Percentiles rank a stretch among this genome's conserved stretches.
Conservation (phyloP, 2,329 filamentous ascomycete species). For the Aspergillus ustus region DNA sequence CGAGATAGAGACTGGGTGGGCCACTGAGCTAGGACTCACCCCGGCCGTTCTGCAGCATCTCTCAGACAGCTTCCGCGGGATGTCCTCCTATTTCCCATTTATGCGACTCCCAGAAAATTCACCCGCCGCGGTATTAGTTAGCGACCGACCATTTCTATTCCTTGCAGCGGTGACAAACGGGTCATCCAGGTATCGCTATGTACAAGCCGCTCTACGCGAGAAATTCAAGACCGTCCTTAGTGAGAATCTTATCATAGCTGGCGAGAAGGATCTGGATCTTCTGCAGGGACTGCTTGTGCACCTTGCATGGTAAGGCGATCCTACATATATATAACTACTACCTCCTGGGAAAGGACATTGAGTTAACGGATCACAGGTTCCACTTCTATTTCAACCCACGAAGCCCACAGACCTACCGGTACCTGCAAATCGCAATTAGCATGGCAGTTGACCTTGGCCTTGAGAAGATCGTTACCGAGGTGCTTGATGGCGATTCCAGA, state of each 20-base stretch:
- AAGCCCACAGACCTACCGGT: constrained; percentile 8
- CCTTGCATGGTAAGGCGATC: neutral
- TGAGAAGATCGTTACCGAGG: neutral
- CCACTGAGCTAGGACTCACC: neutral
- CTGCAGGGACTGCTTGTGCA: constrained; percentile 7
- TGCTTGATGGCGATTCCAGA: neutral
- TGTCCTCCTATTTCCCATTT: constrained; percentile 2
- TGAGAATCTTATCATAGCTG: neutral
- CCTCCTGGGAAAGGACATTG: too few relatives aligned
- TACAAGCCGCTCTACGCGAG: neutral
- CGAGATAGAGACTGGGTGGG: neutral
- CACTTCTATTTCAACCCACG: constrained; percentile 8
- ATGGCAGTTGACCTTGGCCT: constrained; percentile 3
- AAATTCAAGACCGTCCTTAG: neutral
- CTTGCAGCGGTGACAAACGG: neutral
- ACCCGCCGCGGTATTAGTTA: neutral
- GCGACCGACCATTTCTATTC: neutral
- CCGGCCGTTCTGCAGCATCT: constrained; percentile 1
- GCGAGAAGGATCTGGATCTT: constrained; percentile 6
- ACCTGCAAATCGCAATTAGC: constrained; percentile 3
- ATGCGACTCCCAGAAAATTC: neutral
- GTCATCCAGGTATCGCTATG: neutral
- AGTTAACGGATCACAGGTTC: neutral
- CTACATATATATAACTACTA: neutral
- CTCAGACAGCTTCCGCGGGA: neutral